These are phyloP conservation scores for Ambispora gerdemannii DNA, from an alignment of 192 early-diverging fungal genomes.

Conservation along the genomic window DNA sequence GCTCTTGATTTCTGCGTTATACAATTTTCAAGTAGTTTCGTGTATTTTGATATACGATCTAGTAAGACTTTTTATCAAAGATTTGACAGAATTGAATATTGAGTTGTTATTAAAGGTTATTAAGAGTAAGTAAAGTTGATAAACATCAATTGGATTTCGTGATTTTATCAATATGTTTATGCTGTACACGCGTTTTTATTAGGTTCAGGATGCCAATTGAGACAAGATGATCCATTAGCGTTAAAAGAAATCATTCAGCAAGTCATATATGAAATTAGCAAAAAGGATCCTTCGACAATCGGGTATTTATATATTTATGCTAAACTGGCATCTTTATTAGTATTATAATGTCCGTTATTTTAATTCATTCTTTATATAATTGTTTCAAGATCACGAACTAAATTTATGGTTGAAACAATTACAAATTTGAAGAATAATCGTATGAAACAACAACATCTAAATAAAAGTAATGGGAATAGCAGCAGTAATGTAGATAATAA, in stretches of 20 bases:
- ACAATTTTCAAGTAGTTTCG: constrained; percentile 87
- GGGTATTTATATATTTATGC: too few species aligned
- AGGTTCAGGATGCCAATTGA: constrained; percentile 79
- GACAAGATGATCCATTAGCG: constrained; percentile 85
- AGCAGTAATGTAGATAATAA: constrained; percentile 55
- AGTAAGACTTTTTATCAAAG: constrained; percentile 62
- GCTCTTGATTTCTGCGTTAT: constrained; percentile 77
- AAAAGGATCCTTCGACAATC: constrained; percentile 41
- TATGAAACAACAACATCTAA: constrained; percentile 54
- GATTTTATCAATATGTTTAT: background rate
- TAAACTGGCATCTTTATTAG: too few species aligned
- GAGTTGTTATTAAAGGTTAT: constrained; percentile 84
- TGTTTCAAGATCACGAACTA: constrained; percentile 60
- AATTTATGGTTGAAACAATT: constrained; percentile 96
- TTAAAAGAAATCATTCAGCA: constrained; percentile 87
- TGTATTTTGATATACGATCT: constrained; percentile 87
- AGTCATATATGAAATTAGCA: constrained; percentile 54
- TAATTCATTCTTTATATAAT: too few species aligned
- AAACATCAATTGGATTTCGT: constrained; percentile 1
- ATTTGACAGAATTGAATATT: constrained; percentile 79
- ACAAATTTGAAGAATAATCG: constrained; percentile 92
- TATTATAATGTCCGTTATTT: too few species aligned
- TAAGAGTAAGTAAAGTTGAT: constrained; percentile 53
- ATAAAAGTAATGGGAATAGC: constrained; percentile 58
- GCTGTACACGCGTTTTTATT: background rate